A percentile compares a stretch with the other conserved stretches of the same genome.
Conservation (phyloP, 495 filamentous ascomycete genomes). For the Apodospora peruviana region DNA sequence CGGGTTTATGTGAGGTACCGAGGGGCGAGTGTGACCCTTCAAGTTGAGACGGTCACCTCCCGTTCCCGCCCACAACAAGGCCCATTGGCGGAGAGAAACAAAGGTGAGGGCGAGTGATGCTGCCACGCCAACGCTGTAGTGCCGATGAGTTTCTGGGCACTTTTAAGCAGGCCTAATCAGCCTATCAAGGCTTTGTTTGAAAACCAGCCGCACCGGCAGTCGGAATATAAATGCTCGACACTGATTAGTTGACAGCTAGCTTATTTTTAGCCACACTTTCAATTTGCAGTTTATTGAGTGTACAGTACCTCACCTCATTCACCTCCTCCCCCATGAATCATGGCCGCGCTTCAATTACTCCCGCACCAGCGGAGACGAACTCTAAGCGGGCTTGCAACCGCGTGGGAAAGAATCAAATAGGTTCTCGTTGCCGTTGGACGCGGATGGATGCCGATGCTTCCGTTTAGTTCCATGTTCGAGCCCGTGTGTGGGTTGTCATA, state of each 20-base stretch:
- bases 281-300: conserved; percentile 7
- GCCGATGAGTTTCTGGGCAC: neutral
- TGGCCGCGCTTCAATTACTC: conserved; percentile 9
- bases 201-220: conserved; percentile 11
- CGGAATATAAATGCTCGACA: conserved; percentile 5
- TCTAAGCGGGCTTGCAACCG: no score
- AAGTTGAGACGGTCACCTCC: no score
- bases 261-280: conserved; percentile 16
- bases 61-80: neutral
- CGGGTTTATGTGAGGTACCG: neutral
- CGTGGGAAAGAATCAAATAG: no score
- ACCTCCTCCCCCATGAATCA: no score
- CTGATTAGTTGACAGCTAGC: neutral
- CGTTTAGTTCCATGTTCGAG: no score
- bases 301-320: conserved; percentile 1
- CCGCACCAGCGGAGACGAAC: conserved; percentile 19
- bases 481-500: no score
- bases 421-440: no score
- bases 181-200: conserved; percentile 13
- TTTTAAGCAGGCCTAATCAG: conserved; percentile 10
- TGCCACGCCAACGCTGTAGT: no score
- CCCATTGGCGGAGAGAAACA: neutral
- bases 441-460: no score
- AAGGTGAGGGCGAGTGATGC: neutral
- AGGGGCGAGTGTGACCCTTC: neutral